A percentile compares a stretch with the other conserved stretches of the same genome.
Conservation (phyloP, 768 basidiomycete species). For the Termitomyces sp. region DNA sequence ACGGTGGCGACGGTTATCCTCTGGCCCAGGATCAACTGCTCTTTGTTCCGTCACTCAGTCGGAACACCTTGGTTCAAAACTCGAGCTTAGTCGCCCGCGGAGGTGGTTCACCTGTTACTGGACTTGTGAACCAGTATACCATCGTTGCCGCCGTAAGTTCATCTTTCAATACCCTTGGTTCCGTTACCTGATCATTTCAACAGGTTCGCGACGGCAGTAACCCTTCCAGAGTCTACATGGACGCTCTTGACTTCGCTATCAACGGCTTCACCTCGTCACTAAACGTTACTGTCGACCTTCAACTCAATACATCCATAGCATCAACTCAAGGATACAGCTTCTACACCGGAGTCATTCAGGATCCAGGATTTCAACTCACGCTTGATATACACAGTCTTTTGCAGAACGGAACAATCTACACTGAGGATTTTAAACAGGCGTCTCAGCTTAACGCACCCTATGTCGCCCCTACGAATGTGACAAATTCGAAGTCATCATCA, state of each 20-base stretch:
- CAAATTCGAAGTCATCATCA: slow-evolving; percentile 10
- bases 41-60: slow-evolving; percentile 36
- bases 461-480: slow-evolving; percentile 17
- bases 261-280: slow-evolving; percentile 18
- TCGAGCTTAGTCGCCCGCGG: slow-evolving; percentile 15
- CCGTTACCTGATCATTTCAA: neutral
- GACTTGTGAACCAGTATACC: slow-evolving; percentile 16
- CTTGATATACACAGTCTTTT: slow-evolving; percentile 23
- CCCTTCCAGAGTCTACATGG: slow-evolving; percentile 24
- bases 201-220: slow-evolving; percentile 23
- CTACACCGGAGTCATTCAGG: slow-evolving; percentile 22
- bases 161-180: neutral
- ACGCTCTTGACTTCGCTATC: slow-evolving; percentile 21
- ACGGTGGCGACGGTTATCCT: slow-evolving; percentile 37
- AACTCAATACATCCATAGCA: slow-evolving; percentile 17
- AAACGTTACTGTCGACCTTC: slow-evolving; percentile 23
- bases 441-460: slow-evolving; percentile 21
- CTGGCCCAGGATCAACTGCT: slow-evolving; percentile 38
- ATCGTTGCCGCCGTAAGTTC: slow-evolving; percentile 24
- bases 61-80: slow-evolving; percentile 16
- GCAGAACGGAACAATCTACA: slow-evolving; percentile 21
- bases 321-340: slow-evolving; percentile 25
- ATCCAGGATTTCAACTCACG: slow-evolving; percentile 24
- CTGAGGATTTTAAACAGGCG: slow-evolving; percentile 24
- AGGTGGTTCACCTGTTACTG: slow-evolving; percentile 20